These are phyloP conservation scores for Penicillium simplicissimum DNA, from an alignment of 495 filamentous ascomycete species.

Conservation along the genomic window DNA sequence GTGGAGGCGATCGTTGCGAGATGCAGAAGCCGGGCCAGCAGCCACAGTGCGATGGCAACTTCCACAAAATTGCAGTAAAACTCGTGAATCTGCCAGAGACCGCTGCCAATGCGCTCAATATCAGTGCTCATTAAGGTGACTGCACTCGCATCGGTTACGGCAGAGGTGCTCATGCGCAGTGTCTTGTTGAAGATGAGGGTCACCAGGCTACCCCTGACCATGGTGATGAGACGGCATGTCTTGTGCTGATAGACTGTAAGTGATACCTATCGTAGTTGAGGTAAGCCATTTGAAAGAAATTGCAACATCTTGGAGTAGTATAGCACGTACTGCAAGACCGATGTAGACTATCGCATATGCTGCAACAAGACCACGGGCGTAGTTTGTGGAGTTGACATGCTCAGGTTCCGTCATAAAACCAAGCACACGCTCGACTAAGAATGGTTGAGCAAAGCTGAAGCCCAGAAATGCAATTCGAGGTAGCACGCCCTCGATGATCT, in stretches of 20 bases:
- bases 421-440: slow-evolving; percentile 54
- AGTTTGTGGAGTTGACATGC: slow-evolving; percentile 22
- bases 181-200: slow-evolving; percentile 52
- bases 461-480: slow-evolving; percentile 53
- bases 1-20: slow-evolving; percentile 47
- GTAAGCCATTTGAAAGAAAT: background rate
- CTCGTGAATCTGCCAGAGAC: slow-evolving; percentile 45
- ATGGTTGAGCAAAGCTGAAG: slow-evolving; percentile 61
- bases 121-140: slow-evolving; percentile 62
- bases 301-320: background rate
- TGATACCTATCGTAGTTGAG: slow-evolving; percentile 24
- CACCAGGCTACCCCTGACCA: slow-evolving; percentile 53
- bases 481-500: slow-evolving; percentile 41
- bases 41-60: slow-evolving; percentile 51
- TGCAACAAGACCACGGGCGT: slow-evolving; percentile 58
- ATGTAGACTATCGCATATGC: slow-evolving; percentile 58
- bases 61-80: slow-evolving; percentile 53
- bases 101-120: slow-evolving; percentile 45
- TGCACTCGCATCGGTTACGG: slow-evolving; percentile 46
- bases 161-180: slow-evolving; percentile 36
- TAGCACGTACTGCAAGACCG: slow-evolving; percentile 49
- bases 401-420: slow-evolving; percentile 41
- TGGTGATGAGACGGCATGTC: slow-evolving; percentile 50
- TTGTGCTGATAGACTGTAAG: slow-evolving; percentile 52
- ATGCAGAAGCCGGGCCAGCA: slow-evolving; percentile 54